Percentiles rank a stretch among this genome's conserved stretches.
phyloP scores from a whole-genome alignment of 768 basidiomycete genomes.

The Rhizopogon sp. region DNA sequence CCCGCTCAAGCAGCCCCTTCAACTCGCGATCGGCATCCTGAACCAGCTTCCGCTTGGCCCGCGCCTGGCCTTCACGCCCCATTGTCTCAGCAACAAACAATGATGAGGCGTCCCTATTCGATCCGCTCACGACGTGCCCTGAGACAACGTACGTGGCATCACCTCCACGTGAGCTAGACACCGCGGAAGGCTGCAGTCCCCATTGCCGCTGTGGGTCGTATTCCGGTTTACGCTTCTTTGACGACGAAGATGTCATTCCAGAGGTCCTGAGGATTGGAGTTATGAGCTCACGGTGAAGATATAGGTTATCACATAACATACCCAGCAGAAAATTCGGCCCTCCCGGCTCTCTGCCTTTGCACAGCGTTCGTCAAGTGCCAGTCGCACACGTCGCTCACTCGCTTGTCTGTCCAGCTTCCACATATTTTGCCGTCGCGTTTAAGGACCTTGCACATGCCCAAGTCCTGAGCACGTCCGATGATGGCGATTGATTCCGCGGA shows the following conservation, averaged over 20 bases:
- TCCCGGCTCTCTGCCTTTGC: constrained; percentile 61
- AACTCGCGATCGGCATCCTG: constrained; percentile 60
- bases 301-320: constrained; percentile 31
- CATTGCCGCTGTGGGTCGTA: constrained; percentile 72
- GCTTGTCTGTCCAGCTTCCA: constrained; percentile 87
- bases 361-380: constrained; percentile 86
- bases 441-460: constrained; percentile 77
- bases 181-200: constrained; percentile 61
- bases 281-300: background rate
- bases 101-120: constrained; percentile 25
- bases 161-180: constrained; percentile 17
- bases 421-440: constrained; percentile 81
- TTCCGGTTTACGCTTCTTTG: constrained; percentile 44
- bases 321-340: constrained; percentile 87
- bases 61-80: constrained; percentile 78
- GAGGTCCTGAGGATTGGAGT: constrained; percentile 49
- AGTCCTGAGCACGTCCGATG: constrained; percentile 81
- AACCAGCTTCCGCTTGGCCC: constrained; percentile 56
- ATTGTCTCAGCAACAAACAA: constrained; percentile 64
- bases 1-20: constrained; percentile 54
- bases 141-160: constrained; percentile 74
- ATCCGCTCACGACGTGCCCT: constrained; percentile 65
- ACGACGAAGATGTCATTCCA: constrained; percentile 50
- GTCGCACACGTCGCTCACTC: constrained; percentile 83
- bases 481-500: constrained; percentile 75